These are phyloP conservation scores for Penicillium capsulatum DNA, from an alignment of 2,329 filamentous ascomycete species.

Conservation along the genomic window DNA sequence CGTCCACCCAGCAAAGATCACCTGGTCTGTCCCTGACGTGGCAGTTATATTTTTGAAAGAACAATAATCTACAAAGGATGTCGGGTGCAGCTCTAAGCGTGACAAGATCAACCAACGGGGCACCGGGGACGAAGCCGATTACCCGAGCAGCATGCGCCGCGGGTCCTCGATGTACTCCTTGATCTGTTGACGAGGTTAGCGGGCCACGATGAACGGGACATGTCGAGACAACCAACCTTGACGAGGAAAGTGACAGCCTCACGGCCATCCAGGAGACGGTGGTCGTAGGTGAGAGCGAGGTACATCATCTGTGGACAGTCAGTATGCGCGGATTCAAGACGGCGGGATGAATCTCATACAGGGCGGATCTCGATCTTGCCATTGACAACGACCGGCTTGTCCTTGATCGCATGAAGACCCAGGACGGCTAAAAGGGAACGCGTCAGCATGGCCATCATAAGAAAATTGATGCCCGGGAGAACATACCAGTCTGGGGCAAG, in stretches of 20 bases:
- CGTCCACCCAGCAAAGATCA: neutral
- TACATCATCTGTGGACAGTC: constrained; percentile 78
- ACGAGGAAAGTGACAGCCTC: constrained; percentile 96
- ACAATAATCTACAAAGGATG: constrained; percentile 30
- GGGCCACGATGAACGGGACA: constrained; percentile 1
- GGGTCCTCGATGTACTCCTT: constrained; percentile 98
- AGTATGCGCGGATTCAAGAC: constrained; percentile 4
- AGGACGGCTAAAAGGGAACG: constrained; percentile 61
- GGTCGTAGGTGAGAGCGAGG: constrained; percentile 93
- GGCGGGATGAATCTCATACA: constrained; percentile 37
- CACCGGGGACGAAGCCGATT: constrained; percentile 10
- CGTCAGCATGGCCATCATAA: neutral
- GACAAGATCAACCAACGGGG: constrained; percentile 10
- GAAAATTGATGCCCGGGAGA: neutral
- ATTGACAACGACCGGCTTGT: constrained; percentile 81
- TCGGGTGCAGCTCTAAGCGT: constrained; percentile 15
- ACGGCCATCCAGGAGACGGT: constrained; percentile 88
- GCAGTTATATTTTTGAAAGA: constrained; percentile 20
- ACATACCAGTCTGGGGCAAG: constrained; percentile 71
- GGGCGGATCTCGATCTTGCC: constrained; percentile 93
- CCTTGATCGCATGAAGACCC: constrained; percentile 94
- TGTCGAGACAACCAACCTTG: constrained; percentile 53
- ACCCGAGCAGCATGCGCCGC: constrained; percentile 73
- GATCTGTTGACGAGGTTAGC: constrained; percentile 44
- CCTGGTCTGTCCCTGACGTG: constrained; percentile 7